phyloP scores from a whole-genome alignment of 2,329 filamentous ascomycete genomes.

The Microdochium trichocladiopsis region DNA sequence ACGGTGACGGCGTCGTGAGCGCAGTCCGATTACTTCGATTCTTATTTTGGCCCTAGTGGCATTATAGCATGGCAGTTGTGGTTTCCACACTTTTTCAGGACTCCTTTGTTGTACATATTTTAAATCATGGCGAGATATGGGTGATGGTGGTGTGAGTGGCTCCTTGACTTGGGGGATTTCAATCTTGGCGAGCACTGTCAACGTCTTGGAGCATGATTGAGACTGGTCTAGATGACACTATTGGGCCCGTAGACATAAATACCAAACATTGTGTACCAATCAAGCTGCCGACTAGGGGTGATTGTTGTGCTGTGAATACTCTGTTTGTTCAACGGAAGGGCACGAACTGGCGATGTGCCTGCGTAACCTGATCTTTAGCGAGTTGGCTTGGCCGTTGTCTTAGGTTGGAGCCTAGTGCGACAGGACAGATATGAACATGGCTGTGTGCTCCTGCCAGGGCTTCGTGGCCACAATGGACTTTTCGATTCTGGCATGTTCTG shows the following conservation, averaged over 20 bases:
- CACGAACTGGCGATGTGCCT: too few species aligned
- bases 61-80: background rate
- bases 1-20: background rate
- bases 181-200: background rate
- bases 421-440: too few species aligned
- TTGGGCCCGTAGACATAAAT: background rate
- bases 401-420: too few species aligned
- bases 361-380: too few species aligned
- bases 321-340: too few species aligned
- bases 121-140: background rate
- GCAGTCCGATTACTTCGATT: background rate
- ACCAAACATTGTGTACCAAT: background rate
- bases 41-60: background rate
- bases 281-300: too few species aligned
- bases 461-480: too few species aligned
- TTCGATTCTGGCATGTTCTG: too few species aligned
- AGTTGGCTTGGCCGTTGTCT: too few species aligned
- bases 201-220: background rate
- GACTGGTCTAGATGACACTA: background rate
- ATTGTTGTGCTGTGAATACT: too few species aligned
- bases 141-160: background rate
- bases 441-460: too few species aligned
- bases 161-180: background rate
- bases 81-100: background rate
- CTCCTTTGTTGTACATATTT: background rate